Evolutionary conservation across 140 eudicot species (phyloP), one percentile per base, ranked within the genome.

Genomic region (Anethum foeniculum): DNA sequence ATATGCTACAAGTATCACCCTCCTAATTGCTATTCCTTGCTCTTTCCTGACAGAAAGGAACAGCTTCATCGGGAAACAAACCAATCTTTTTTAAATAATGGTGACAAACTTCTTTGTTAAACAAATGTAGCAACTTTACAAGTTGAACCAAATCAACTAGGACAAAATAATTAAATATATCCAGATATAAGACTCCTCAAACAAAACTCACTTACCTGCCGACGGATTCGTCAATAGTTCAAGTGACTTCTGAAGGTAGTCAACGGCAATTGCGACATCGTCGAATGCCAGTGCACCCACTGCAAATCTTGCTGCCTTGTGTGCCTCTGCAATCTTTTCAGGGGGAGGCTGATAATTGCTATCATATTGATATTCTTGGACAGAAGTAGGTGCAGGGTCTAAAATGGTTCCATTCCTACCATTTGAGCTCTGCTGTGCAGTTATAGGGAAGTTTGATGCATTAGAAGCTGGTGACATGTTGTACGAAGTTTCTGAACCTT

Each of bases 221-320:
- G 96, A 89, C 54, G 93, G 97, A 72, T 82, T 94, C 12, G 98
- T 94, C 85, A 94, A 90, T 75, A 90, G 85, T 77, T 94, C 98
- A 46, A 91, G 98, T 21, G 98, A 88, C 76, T 94, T 94, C 80
- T 82, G 90, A 73, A 94, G 96, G 83, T 83, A 83, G 68, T 94
- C 98, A 23, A 94, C 90, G 12, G 98, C 98, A 84, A 85, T 85
- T 38, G 87, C 82, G 51, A 94, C 98, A 52, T 94, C 98, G 84
- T 94, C 97, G 86, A 91, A 94, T 39, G 98, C 98, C 87, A 94
- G 84, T 1, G 97, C 97, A 67, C 97, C 98, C 54, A 92, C 98
- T n/a, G 98, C 98, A 89, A 94, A 94, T 81, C 89, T 91, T 0
- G 98, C 98, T 28, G 97, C 97, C 87, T 94, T 94, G 82, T 94